Evolutionary conservation across 2,329 filamentous ascomycete species (phyloP).

Genomic region (Diaporthe citriasiana): DNA sequence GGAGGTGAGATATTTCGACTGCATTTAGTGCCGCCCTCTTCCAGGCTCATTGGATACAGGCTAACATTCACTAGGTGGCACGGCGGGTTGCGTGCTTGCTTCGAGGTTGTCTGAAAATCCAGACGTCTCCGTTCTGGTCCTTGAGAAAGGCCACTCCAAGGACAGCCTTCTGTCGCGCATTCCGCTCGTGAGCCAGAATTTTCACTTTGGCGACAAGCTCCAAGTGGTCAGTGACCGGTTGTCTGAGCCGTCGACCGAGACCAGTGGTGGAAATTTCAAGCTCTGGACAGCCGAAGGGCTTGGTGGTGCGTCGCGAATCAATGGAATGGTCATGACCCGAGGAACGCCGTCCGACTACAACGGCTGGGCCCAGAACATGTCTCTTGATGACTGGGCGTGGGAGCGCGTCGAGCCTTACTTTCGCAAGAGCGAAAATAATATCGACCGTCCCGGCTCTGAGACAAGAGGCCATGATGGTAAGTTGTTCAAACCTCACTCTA

Average conservation of each 20-base stretch:
- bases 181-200: slow-evolving; percentile 51
- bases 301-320: slow-evolving; percentile 52
- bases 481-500: too few relatives aligned
- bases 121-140: slow-evolving; percentile 53
- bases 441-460: slow-evolving; percentile 31
- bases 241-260: slow-evolving; percentile 48
- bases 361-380: slow-evolving; percentile 50
- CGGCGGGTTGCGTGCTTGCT: slow-evolving; percentile 62
- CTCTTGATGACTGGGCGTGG: slow-evolving; percentile 50
- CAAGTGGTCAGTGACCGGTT: slow-evolving; percentile 46
- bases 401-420: slow-evolving; percentile 53
- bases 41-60: too few relatives aligned
- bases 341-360: slow-evolving; percentile 50
- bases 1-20: too few relatives aligned
- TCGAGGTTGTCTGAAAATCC: slow-evolving; percentile 58
- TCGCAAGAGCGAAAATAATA: slow-evolving; percentile 47
- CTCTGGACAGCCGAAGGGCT: slow-evolving; percentile 50
- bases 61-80: too few relatives aligned
- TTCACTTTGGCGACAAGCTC: slow-evolving; percentile 43
- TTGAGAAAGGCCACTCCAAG: slow-evolving; percentile 52
- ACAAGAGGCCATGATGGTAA: slow-evolving; percentile 48
- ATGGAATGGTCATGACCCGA: slow-evolving; percentile 52
- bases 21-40: too few relatives aligned
- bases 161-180: slow-evolving; percentile 50
- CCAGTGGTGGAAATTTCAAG: slow-evolving; percentile 42